Conservation (phyloP, 2,329 filamentous ascomycete genomes). For the Colletotrichum musae region DNA sequence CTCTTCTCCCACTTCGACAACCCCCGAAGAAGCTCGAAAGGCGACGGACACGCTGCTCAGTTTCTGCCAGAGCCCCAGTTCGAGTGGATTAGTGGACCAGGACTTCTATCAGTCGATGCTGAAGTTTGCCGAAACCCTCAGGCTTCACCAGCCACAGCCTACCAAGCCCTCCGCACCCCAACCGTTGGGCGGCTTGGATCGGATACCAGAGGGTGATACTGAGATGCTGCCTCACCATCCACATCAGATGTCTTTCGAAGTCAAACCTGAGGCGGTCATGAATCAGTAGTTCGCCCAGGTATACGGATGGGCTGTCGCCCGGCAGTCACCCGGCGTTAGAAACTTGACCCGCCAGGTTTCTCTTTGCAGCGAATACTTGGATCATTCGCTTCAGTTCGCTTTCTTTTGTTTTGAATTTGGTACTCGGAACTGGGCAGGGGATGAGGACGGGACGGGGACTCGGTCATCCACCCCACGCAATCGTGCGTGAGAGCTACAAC, state of each 20-base stretch:
- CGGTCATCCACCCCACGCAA: background rate
- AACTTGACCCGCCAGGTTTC: conserved; percentile 3
- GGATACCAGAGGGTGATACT: conserved; percentile 71
- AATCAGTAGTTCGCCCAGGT: conserved; percentile 44
- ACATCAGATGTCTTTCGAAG: conserved; percentile 23
- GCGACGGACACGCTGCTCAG: conserved; percentile 86
- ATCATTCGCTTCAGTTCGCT: conserved; percentile 19
- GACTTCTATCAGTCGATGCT: conserved; percentile 83
- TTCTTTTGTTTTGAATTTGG: conserved; percentile 26
- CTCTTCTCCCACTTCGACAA: conserved; percentile 76
- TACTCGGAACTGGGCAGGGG: background rate
- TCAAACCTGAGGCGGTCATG: conserved; percentile 54
- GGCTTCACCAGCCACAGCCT: conserved; percentile 70
- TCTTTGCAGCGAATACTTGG: background rate
- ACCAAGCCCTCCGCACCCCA: conserved; percentile 47
- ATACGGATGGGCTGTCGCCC: background rate
- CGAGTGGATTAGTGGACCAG: conserved; percentile 78
- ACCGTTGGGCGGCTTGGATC: conserved; percentile 64
- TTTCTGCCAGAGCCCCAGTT: conserved; percentile 82
- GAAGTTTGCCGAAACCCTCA: conserved; percentile 88
- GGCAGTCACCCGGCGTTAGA: conserved; percentile 4
- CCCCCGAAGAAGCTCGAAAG: conserved; percentile 86
- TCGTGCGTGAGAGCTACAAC: conserved; percentile 17
- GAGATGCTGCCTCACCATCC: conserved; percentile 57
- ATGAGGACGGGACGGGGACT: background rate